These are phyloP conservation scores for Gracilaria domingensis DNA, from an alignment of 23 red algal species.

Conservation along the genomic window DNA sequence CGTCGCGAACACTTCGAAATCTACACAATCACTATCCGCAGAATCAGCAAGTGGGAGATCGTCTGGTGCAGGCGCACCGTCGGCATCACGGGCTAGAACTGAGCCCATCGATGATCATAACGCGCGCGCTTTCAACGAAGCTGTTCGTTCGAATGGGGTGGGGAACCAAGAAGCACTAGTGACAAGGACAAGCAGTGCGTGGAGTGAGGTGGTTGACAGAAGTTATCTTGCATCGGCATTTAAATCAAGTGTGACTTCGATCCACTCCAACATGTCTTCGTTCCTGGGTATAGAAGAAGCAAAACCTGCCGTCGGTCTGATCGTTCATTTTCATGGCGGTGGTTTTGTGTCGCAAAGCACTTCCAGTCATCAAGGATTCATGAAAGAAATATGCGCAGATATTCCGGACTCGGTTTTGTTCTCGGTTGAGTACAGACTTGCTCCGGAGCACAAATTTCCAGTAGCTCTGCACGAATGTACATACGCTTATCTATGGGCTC, in stretches of 20 bases:
- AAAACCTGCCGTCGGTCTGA: conserved; percentile 70
- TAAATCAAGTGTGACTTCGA: conserved; percentile 45
- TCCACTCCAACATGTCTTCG: conserved; percentile 63
- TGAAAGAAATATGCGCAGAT: conserved; percentile 83
- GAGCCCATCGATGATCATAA: background rate
- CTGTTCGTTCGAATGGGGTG: background rate
- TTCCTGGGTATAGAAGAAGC: conserved; percentile 37
- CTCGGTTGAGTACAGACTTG: conserved; percentile 94
- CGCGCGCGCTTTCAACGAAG: background rate
- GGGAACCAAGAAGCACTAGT: background rate
- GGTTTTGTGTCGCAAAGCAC: conserved; percentile 95
- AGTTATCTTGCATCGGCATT: conserved; percentile 60
- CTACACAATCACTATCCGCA: background rate
- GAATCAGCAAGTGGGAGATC: background rate
- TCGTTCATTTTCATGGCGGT: conserved; percentile 95
- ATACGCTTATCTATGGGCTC: conserved; percentile 81
- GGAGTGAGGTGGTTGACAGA: conserved; percentile 43
- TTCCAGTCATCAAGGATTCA: conserved; percentile 77
- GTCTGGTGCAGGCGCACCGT: too few relatives aligned
- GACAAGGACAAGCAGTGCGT: background rate
- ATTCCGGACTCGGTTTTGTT: conserved; percentile 88
- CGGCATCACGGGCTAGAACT: too few relatives aligned
- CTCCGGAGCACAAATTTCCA: conserved; percentile 89
- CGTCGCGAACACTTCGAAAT: background rate
- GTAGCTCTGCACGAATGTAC: conserved; percentile 75